Base-by-base conservation (phyloP, 108 stramenopile species). In the Poteriospumella lacustris region DNA sequence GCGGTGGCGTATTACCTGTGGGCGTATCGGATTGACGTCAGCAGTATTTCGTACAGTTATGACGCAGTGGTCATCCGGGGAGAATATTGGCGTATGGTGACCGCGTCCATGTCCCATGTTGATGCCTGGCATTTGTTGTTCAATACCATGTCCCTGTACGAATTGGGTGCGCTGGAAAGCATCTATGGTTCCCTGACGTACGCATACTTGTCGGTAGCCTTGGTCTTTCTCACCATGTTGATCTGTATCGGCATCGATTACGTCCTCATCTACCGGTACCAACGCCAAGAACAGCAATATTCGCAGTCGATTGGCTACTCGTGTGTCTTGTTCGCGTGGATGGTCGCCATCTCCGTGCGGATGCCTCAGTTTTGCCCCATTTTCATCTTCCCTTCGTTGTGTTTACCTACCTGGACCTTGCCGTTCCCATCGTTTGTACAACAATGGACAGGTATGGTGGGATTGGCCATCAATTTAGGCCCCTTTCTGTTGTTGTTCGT, bases 61-160 rank as follows among this genome's bases (percentile, higher is more conserved):
- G 64, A 43, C 28, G 44, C 39, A 0, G 81, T 84, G 38, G 78
- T 81, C 68, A 68, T 75, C 29, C 42, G 69, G 42, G 26, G 44
- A 15, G 78, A 84, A 58, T 81, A 82, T 75, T 84, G 84, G 84
- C 42, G 84, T 26, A 39, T 76, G 15, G 1, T 81, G 24, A 80
- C 84, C 12, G 81, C 84, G 19, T 82, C 84, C 43, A 81, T 84
- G 39, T 82, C 82, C 26, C 84, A 84, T 81, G 81, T 84, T 75
- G 84, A 84, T 42, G 43, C 62, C 12, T 36, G 81, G 44, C 84
- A 84, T 81, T 76, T 84, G 15, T 3, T 41, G 29, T 84, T 84
- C 78, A 84, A 84, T 58, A 39, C 70, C 15, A 80, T 84, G 75
- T 1, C 76, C 1, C 79, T 82, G 19, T 84, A 82, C 76, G 76